phyloP scores from a whole-genome alignment of 257 asterid species.

The Ilex aquifolium region DNA sequence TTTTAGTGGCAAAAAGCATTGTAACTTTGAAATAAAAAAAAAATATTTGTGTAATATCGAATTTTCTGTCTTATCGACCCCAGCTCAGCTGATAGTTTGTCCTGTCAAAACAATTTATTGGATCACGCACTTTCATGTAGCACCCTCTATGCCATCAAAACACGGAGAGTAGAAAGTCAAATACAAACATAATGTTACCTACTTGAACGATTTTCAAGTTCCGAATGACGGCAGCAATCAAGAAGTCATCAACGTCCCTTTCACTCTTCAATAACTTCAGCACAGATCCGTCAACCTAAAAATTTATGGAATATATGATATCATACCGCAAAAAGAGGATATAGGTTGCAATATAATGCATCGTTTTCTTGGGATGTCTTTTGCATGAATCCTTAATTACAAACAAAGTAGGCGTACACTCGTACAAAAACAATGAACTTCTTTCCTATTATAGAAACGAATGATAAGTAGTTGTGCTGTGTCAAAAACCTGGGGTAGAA shows the following conservation, averaged over 20 bases:
- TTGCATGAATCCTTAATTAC: not conserved
- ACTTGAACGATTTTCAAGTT: slow-evolving; percentile 84
- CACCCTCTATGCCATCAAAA: no score
- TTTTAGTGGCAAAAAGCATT: no score
- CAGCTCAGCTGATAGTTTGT: no score
- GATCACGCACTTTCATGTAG: no score
- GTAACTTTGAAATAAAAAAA: no score
- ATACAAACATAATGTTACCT: slow-evolving; percentile 1
- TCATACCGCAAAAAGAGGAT: not conserved
- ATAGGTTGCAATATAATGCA: not conserved
- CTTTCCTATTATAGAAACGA: slow-evolving; percentile 7
- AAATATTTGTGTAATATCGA: no score
- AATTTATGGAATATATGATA: slow-evolving; percentile 6
- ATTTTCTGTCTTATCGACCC: no score
- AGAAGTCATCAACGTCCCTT: slow-evolving; percentile 57
- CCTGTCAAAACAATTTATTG: no score
- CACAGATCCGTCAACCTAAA: slow-evolving; percentile 62
- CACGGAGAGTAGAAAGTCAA: no score
- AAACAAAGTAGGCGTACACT: not conserved
- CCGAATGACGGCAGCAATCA: slow-evolving; percentile 79
- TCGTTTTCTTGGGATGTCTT: not conserved
- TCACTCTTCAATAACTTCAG: slow-evolving; percentile 65
- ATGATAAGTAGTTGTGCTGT: slow-evolving; percentile 5
- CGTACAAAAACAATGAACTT: not conserved
- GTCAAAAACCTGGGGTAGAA: slow-evolving; percentile 63